Evolutionary conservation across 768 basidiomycete genomes (phyloP).

Genomic region (Psilocybe azurescens): DNA sequence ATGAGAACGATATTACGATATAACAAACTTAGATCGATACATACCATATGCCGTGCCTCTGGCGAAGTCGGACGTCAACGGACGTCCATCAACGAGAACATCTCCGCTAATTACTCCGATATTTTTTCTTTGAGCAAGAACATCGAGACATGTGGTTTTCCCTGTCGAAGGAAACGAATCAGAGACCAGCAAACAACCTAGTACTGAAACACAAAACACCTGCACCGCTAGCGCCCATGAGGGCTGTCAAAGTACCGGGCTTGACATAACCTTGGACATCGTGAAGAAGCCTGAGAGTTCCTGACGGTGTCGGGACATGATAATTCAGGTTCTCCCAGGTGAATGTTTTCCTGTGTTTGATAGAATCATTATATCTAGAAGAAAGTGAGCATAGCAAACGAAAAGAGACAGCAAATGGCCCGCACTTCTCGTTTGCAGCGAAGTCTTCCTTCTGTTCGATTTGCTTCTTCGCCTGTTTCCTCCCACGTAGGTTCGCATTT

Average conservation of each 20-base stretch:
- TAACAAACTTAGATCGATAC: constrained; percentile 27
- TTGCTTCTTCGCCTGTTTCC: constrained; percentile 47
- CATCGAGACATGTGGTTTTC: constrained; percentile 80
- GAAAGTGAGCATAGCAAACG: background rate
- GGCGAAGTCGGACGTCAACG: constrained; percentile 58
- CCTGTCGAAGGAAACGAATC: constrained; percentile 38
- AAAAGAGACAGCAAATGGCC: background rate
- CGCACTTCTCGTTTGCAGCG: constrained; percentile 16
- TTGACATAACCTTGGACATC: constrained; percentile 83
- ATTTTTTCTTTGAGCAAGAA: constrained; percentile 73
- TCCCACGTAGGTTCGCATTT: constrained; percentile 57
- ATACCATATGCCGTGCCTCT: constrained; percentile 79
- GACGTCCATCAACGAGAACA: constrained; percentile 67
- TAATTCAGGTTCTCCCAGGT: constrained; percentile 87
- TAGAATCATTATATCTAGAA: constrained; percentile 10
- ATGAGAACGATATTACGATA: constrained; percentile 17
- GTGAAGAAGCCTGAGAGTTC: constrained; percentile 66
- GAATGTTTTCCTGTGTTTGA: constrained; percentile 58
- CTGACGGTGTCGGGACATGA: constrained; percentile 69
- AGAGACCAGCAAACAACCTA: constrained; percentile 3
- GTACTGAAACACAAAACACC: constrained; percentile 40
- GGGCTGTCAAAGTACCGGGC: constrained; percentile 86
- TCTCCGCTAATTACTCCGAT: constrained; percentile 71
- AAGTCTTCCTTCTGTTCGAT: constrained; percentile 25
- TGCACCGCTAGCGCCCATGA: constrained; percentile 88